A percentile compares a stretch with the other conserved stretches of the same genome.
Conservation (phyloP, 179 eudicot genomes). For the Kewa caespitosa region DNA sequence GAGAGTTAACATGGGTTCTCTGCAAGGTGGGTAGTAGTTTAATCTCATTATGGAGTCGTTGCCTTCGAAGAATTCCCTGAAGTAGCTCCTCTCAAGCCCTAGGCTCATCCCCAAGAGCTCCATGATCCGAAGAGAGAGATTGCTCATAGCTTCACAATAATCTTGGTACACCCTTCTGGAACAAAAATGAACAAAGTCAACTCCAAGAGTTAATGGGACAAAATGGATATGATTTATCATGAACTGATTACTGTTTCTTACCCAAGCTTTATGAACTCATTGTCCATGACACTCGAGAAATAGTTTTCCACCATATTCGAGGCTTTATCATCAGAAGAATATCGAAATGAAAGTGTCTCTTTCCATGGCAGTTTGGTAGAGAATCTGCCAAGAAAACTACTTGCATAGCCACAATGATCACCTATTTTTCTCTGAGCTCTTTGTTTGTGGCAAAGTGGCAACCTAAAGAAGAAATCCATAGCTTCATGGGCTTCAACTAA, state of each 20-base stretch:
- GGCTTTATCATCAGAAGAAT: slow-evolving; percentile 34
- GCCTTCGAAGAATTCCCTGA: slow-evolving; percentile 58
- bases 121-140: slow-evolving; percentile 64
- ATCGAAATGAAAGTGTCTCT: slow-evolving; percentile 78
- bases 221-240: background rate
- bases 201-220: background rate
- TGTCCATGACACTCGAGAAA: slow-evolving; percentile 46
- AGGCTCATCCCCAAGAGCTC: slow-evolving; percentile 78
- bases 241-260: slow-evolving; percentile 27
- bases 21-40: slow-evolving; percentile 79
- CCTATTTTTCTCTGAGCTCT: slow-evolving; percentile 60
- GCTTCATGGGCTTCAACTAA: slow-evolving; percentile 52
- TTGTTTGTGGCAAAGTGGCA: slow-evolving; percentile 56
- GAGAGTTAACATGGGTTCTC: slow-evolving; percentile 64
- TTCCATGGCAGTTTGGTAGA: slow-evolving; percentile 89
- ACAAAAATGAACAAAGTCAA: background rate
- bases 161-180: slow-evolving; percentile 68
- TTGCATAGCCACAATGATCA: slow-evolving; percentile 78
- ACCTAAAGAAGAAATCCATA: slow-evolving; percentile 57
- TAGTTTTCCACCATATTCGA: slow-evolving; percentile 51
- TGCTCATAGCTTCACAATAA: slow-evolving; percentile 71
- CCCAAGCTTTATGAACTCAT: slow-evolving; percentile 61
- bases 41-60: slow-evolving; percentile 81
- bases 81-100: slow-evolving; percentile 50
- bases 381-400: slow-evolving; percentile 80